phyloP scores from a whole-genome alignment of 108 stramenopile species.

The Nitzschia sp. region DNA sequence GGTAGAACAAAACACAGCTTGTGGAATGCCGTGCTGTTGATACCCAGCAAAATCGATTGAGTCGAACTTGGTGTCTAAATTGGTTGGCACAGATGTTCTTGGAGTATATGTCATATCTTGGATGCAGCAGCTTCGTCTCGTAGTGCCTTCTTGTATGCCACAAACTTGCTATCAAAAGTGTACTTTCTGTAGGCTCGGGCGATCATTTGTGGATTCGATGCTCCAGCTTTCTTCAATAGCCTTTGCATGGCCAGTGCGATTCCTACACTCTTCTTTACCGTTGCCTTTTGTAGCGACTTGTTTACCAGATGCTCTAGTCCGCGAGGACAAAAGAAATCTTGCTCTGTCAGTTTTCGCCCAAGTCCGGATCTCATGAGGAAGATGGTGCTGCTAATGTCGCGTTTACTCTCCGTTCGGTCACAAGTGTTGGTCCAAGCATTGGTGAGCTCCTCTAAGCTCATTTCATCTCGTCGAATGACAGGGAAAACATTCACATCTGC shows the following conservation, averaged over 20 bases:
- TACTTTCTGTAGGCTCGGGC: slow-evolving; percentile 18
- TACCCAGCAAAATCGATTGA: no score
- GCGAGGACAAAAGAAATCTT: slow-evolving; percentile 22
- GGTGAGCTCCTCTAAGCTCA: slow-evolving; percentile 11
- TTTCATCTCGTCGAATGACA: slow-evolving; percentile 13
- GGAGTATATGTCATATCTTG: no score
- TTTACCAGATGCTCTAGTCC: slow-evolving; percentile 16
- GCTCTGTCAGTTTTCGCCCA: slow-evolving; percentile 5
- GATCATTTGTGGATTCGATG: slow-evolving; percentile 11
- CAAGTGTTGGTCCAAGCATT: slow-evolving; percentile 6
- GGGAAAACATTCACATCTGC: slow-evolving; percentile 3
- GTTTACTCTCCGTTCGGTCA: slow-evolving; percentile 12
- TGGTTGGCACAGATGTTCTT: no score
- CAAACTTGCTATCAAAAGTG: slow-evolving; percentile 7
- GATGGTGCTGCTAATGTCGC: slow-evolving; percentile 18
- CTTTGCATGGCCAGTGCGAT: slow-evolving; percentile 27
- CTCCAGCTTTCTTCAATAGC: slow-evolving; percentile 14
- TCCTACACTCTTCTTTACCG: slow-evolving; percentile 4
- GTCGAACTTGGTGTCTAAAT: no score
- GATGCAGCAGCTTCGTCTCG: slow-evolving; percentile 5
- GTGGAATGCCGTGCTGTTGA: no score
- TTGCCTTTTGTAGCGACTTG: background rate
- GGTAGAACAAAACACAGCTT: no score
- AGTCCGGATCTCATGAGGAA: slow-evolving; percentile 20
- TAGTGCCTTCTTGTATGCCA: slow-evolving; percentile 16